Conservation (phyloP, 208 protist species). For the Herpetomonas tarakana region DNA sequence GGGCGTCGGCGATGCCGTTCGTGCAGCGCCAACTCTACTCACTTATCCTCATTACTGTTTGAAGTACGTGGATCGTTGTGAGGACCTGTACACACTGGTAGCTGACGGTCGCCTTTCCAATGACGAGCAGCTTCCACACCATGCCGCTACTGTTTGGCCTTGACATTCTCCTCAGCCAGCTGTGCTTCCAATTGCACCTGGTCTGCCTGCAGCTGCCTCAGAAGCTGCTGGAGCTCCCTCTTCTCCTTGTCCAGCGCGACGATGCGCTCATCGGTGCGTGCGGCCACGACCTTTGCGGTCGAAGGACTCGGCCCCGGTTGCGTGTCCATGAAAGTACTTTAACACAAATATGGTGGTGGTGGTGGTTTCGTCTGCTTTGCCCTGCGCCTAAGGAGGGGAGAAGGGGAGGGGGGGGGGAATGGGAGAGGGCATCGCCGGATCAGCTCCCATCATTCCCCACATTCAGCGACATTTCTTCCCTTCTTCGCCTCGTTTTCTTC, state of each 20-base stretch:
- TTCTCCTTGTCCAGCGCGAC: conserved; percentile 50
- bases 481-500: conserved; percentile 5
- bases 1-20: too few relatives aligned
- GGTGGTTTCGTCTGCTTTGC: neutral
- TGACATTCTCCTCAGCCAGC: conserved; percentile 15
- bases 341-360: neutral
- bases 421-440: neutral
- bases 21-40: too few relatives aligned
- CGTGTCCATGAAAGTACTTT: neutral
- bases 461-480: neutral
- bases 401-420: neutral
- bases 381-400: too few relatives aligned
- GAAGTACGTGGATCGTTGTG: too few relatives aligned
- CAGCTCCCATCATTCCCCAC: neutral
- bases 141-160: neutral
- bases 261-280: conserved; percentile 30
- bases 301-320: neutral
- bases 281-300: conserved; percentile 6
- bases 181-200: conserved; percentile 33
- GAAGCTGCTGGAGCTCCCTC: conserved; percentile 17
- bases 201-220: conserved; percentile 26
- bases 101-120: neutral
- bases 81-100: neutral
- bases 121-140: neutral
- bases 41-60: too few relatives aligned